phyloP scores from a whole-genome alignment of 129 eudicot species.

The Escallonia herrerae region DNA sequence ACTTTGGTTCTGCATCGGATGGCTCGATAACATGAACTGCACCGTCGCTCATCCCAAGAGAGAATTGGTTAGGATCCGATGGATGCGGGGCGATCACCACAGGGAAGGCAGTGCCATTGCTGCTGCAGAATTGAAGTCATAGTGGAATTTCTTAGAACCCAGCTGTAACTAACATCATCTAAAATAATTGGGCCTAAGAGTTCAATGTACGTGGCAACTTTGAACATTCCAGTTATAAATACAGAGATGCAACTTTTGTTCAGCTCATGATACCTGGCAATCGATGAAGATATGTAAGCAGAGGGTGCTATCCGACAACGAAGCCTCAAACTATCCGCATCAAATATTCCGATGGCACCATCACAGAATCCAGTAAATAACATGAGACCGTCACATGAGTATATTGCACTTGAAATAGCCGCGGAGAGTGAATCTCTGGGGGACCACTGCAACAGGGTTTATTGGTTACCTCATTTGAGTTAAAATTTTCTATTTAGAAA shows the following conservation, averaged over 20 bases:
- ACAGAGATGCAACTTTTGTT: neutral
- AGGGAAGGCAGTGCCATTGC: slow-evolving; percentile 53
- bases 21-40: slow-evolving; percentile 77
- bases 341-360: slow-evolving; percentile 75
- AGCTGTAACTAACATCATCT: too few species aligned
- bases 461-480: neutral
- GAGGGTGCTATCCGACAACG: slow-evolving; percentile 73
- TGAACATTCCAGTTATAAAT: neutral
- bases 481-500: neutral
- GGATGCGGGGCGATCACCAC: slow-evolving; percentile 76
- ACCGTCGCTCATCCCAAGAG: slow-evolving; percentile 83
- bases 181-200: too few species aligned
- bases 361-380: slow-evolving; percentile 64
- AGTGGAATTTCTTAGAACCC: neutral
- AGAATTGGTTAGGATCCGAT: slow-evolving; percentile 64
- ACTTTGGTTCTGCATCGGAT: slow-evolving; percentile 61
- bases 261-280: slow-evolving; percentile 38
- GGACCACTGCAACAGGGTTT: slow-evolving; percentile 48
- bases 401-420: slow-evolving; percentile 61
- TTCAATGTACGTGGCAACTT: too few species aligned
- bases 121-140: slow-evolving; percentile 28
- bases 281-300: slow-evolving; percentile 55
- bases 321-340: slow-evolving; percentile 56
- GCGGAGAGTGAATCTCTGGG: slow-evolving; percentile 78
- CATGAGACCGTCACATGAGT: slow-evolving; percentile 68